Evolutionary conservation across 192 early-diverging fungal species (phyloP), one percentile per base, ranked within the genome.

Genomic region (Chytriomyces sp.): DNA sequence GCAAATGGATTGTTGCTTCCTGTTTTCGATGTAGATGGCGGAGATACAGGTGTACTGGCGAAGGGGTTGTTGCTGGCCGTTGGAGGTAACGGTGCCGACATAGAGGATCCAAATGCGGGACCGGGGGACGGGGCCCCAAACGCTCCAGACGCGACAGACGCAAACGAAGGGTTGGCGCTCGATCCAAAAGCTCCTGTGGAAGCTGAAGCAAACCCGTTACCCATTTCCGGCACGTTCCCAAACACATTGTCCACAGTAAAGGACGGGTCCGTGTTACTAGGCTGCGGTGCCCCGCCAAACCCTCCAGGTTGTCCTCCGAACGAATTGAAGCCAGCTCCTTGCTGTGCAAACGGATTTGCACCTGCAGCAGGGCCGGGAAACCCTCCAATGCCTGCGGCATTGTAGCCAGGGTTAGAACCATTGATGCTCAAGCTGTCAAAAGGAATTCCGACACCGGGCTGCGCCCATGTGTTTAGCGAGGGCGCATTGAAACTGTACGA

Each of bases 191-290:
- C 32, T 37, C 12, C 38, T 61, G 59, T 25, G 34, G 36, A 7
- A 61, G 12, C 34, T 62, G 60, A 14, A 22, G 19, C 60, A 17
- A 40, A 55, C 19, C 54, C 64, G 12, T 19, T 19, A n/a, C n/a
- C n/a, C n/a, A n/a, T n/a, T n/a, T n/a, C n/a, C n/a, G n/a, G n/a
- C n/a, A n/a, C n/a, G 40, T 69, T 68, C 25, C 81, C 81, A 67
- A 82, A 82, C 5, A 82, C 81, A 64, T 79, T 82, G 44, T 82
- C 81, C 4, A 82, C 75, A n/a, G 81, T 82, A 53, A 82, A 82
- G 28, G 67, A 33, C 5, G 70, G 26, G 41, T 72, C 70, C 5
- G n/a, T 52, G 2, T n/a, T 31, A 3, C 19, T 19, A 49, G 36
- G 36, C 61, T 63, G 26, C 28, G 61, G 37, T 37, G 26, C 30